Conservation (phyloP, 2,329 filamentous ascomycete species). For the Colletotrichum eleusines region DNA sequence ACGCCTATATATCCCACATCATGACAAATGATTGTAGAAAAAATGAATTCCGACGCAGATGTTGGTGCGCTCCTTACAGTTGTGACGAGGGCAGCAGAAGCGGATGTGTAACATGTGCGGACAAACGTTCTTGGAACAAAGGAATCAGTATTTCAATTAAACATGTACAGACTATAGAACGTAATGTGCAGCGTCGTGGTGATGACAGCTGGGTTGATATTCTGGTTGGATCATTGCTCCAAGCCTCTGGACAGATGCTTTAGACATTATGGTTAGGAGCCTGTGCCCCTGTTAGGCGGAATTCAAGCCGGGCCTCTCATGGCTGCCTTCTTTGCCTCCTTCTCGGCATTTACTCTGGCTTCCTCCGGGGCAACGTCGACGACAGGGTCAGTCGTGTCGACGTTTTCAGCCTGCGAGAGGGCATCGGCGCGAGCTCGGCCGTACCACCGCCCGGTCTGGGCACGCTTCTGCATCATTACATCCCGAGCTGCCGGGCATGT, state of each 20-base stretch:
- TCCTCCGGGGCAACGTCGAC: background rate
- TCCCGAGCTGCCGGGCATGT: conserved; percentile 26
- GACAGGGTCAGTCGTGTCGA: conserved; percentile 33
- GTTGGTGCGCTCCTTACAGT: background rate
- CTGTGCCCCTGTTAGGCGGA: background rate
- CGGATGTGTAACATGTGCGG: background rate
- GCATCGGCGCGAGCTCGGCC: conserved; percentile 37
- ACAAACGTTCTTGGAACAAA: background rate
- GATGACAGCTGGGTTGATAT: background rate
- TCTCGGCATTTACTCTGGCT: background rate
- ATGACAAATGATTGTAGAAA: too few relatives aligned
- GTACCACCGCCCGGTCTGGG: conserved; percentile 35
- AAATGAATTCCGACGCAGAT: background rate
- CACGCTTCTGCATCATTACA: conserved; percentile 24
- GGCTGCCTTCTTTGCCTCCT: background rate
- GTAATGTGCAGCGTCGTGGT: background rate
- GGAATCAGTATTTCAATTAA: background rate
- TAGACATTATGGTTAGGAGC: background rate
- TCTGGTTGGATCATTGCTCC: background rate
- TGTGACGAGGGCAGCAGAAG: background rate
- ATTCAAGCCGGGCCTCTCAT: background rate
- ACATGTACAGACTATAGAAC: background rate
- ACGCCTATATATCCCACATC: too few relatives aligned
- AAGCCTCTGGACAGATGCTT: background rate
- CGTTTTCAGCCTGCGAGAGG: conserved; percentile 38